Percentiles rank a stretch among this genome's conserved stretches.
phyloP scores from a whole-genome alignment of 257 asterid species.

The Striga asiatica region DNA sequence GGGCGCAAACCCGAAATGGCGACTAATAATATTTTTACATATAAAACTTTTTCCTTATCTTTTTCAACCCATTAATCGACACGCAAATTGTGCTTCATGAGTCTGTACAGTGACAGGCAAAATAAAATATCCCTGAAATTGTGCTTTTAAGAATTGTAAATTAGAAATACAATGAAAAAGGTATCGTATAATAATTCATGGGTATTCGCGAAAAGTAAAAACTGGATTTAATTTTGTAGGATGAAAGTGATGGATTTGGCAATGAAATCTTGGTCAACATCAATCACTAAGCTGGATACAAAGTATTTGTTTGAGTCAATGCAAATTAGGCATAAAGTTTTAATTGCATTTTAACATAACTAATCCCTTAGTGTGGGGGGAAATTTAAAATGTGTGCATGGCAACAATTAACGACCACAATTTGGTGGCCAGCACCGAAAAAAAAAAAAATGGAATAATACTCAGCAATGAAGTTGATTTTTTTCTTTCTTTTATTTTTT shows the following conservation, averaged over 20 bases:
- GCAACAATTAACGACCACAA: not conserved
- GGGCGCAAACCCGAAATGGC: too few species aligned
- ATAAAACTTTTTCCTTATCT: too few species aligned
- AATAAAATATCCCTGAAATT: too few species aligned
- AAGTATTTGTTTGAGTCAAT: not conserved
- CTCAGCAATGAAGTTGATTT: too few species aligned
- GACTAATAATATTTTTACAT: too few species aligned
- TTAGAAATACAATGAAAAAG: not conserved
- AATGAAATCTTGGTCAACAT: not conserved
- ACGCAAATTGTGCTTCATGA: too few species aligned
- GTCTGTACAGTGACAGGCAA: too few species aligned
- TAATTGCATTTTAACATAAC: not conserved
- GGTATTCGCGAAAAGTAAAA: not conserved
- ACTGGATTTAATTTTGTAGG: not conserved
- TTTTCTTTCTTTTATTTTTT: too few species aligned
- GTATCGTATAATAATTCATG: too few species aligned
- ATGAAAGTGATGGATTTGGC: not conserved
- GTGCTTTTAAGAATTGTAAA: too few species aligned
- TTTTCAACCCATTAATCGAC: too few species aligned
- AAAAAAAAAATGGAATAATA: too few species aligned
- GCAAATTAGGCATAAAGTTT: constrained; percentile 10
- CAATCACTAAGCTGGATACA: not conserved
- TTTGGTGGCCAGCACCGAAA: not conserved
- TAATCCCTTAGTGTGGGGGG: not conserved
- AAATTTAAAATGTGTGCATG: not conserved